These are phyloP conservation scores for Cyberlindnera mycetangii DNA, from an alignment of 805 yeast species.

Conservation along the genomic window DNA sequence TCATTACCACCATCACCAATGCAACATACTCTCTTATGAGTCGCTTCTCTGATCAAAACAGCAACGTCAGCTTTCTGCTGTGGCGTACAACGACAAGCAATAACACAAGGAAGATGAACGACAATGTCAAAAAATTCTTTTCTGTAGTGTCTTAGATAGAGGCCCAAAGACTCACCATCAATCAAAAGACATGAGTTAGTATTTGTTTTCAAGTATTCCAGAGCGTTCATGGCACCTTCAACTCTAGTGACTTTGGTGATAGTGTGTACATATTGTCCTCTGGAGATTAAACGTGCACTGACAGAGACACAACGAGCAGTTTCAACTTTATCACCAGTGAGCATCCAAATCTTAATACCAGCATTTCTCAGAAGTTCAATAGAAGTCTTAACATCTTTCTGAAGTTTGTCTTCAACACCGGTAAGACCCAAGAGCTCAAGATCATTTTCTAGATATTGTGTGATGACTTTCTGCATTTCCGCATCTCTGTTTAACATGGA, in stretches of 20 bases:
- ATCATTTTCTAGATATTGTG: slow-evolving; percentile 72
- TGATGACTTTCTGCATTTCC: slow-evolving; percentile 64
- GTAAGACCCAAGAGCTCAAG: slow-evolving; percentile 87
- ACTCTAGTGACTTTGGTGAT: slow-evolving; percentile 61
- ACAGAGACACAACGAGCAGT: slow-evolving; percentile 97
- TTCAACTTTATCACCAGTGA: slow-evolving; percentile 98
- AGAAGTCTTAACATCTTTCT: slow-evolving; percentile 85
- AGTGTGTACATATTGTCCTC: slow-evolving; percentile 92
- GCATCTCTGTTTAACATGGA: slow-evolving; percentile 79
- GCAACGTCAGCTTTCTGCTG: slow-evolving; percentile 99
- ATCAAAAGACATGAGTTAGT: slow-evolving; percentile 69
- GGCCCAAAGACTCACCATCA: slow-evolving; percentile 88
- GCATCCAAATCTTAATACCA: slow-evolving; percentile 97
- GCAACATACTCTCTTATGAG: slow-evolving; percentile 91
- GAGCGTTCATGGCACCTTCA: slow-evolving; percentile 64
- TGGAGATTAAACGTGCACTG: slow-evolving; percentile 86
- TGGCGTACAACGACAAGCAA: slow-evolving; percentile 98
- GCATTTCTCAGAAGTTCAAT: slow-evolving; percentile 93
- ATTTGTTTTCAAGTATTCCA: slow-evolving; percentile 69
- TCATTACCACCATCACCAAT: slow-evolving; percentile 99
- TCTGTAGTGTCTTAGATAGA: slow-evolving; percentile 59
- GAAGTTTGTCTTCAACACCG: slow-evolving; percentile 96
- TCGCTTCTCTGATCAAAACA: slow-evolving; percentile 64
- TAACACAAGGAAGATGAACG: slow-evolving; percentile 83
- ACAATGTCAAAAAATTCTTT: slow-evolving; percentile 77